Percentiles rank a stretch among this genome's conserved stretches.
Conservation (phyloP, 2,329 filamentous ascomycete genomes). For the Aspergillus jensenii region DNA sequence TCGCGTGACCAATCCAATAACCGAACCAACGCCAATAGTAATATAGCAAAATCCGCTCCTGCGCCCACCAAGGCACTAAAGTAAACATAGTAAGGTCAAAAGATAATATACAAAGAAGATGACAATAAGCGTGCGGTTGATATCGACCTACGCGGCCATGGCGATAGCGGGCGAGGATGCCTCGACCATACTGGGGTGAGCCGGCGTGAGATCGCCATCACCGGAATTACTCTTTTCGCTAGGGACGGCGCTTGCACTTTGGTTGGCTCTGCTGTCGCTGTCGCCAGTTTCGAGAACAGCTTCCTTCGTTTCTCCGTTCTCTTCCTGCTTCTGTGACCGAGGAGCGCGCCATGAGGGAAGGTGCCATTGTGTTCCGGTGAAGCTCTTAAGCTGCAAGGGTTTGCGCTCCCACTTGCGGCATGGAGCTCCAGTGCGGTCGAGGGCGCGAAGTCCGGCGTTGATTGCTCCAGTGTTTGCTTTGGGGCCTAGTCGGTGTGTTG, state of each 20-base stretch:
- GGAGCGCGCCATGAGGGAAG: slow-evolving; percentile 76
- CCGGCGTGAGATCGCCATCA: slow-evolving; percentile 47
- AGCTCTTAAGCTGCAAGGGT: slow-evolving; percentile 82
- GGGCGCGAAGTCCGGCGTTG: slow-evolving; percentile 90
- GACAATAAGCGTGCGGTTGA: neutral
- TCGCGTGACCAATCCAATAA: slow-evolving; percentile 12
- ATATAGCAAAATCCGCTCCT: slow-evolving; percentile 8
- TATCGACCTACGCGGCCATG: slow-evolving; percentile 34
- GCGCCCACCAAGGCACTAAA: slow-evolving; percentile 1
- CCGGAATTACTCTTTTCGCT: slow-evolving; percentile 62
- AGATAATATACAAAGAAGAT: slow-evolving; percentile 29
- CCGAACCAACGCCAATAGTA: slow-evolving; percentile 9
- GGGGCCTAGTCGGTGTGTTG: slow-evolving; percentile 78
- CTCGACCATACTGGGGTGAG: slow-evolving; percentile 48
- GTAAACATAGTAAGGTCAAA: slow-evolving; percentile 7
- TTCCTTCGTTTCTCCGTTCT: slow-evolving; percentile 60
- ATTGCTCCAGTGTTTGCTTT: slow-evolving; percentile 97
- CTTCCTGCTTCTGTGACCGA: slow-evolving; percentile 43
- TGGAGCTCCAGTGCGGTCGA: slow-evolving; percentile 87
- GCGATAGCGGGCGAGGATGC: slow-evolving; percentile 52
- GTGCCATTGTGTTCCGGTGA: slow-evolving; percentile 83
- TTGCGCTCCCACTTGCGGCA: slow-evolving; percentile 90
- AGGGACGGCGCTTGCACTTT: slow-evolving; percentile 55
- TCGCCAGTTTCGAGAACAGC: slow-evolving; percentile 56
- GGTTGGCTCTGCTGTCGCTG: slow-evolving; percentile 58